phyloP scores from a whole-genome alignment of 768 basidiomycete species.

The Dioszegia hungarica region DNA sequence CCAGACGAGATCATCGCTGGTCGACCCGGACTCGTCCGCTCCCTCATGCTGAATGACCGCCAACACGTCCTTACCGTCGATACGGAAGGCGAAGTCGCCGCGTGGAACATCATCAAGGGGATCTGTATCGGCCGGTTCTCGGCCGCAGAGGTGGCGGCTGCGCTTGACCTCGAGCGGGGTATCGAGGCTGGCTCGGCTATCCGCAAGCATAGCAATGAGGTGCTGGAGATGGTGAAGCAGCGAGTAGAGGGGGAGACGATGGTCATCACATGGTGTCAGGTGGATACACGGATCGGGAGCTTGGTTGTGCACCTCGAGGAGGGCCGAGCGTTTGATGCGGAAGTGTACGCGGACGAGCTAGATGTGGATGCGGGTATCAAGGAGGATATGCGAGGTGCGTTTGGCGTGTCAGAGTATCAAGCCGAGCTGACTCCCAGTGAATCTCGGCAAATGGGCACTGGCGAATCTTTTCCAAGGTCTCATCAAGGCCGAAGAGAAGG shows the following conservation, averaged over 20 bases:
- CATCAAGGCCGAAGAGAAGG: constrained; percentile 44
- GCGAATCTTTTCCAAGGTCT: constrained; percentile 67
- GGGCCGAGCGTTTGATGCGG: constrained; percentile 77
- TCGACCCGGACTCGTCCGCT: constrained; percentile 70
- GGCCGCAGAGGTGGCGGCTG: constrained; percentile 58
- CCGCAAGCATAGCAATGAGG: constrained; percentile 54
- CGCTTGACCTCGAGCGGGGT: constrained; percentile 35
- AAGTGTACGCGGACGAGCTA: constrained; percentile 89
- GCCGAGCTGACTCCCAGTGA: constrained; percentile 57
- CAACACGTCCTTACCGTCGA: constrained; percentile 87
- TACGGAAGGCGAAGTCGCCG: constrained; percentile 77
- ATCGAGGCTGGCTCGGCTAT: constrained; percentile 21
- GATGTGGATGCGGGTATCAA: constrained; percentile 62
- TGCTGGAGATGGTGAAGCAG: constrained; percentile 78
- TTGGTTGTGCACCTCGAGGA: constrained; percentile 83
- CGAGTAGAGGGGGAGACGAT: constrained; percentile 93
- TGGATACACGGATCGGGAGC: constrained; percentile 85
- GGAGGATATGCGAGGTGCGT: constrained; percentile 77
- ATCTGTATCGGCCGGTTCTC: constrained; percentile 67
- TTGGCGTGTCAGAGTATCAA: neutral
- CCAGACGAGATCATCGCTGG: constrained; percentile 73
- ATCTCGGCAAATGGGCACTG: constrained; percentile 85
- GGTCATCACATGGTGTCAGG: constrained; percentile 73
- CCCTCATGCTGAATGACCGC: constrained; percentile 72
- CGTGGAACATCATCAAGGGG: constrained; percentile 85